These are phyloP conservation scores for Rhododendron williamsianum DNA, from an alignment of 148 eudicot genomes.

Conservation along the genomic window DNA sequence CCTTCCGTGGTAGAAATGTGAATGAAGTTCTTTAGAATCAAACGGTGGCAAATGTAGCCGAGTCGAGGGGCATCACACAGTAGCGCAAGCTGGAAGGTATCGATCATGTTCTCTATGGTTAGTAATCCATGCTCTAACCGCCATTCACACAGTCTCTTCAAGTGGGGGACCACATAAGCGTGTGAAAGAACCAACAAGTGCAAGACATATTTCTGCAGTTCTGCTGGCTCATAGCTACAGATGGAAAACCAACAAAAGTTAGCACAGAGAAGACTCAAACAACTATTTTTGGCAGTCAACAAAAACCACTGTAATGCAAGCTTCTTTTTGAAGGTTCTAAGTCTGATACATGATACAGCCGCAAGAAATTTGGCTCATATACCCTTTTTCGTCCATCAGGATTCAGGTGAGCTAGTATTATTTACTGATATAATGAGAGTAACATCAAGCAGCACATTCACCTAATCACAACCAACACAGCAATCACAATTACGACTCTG, in stretches of 20 bases:
- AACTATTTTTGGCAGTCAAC: background rate
- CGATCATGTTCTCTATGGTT: constrained; percentile 52
- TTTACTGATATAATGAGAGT: background rate
- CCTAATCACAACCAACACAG: background rate
- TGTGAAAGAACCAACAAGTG: constrained; percentile 83
- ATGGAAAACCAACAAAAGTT: background rate
- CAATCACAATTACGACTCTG: background rate
- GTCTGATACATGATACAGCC: background rate
- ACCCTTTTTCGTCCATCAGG: background rate
- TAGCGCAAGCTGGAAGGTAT: constrained; percentile 76
- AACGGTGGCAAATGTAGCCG: constrained; percentile 65
- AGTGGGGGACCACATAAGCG: constrained; percentile 57
- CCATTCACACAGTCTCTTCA: constrained; percentile 62
- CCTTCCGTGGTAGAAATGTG: constrained; percentile 57
- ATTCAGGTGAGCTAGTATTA: background rate
- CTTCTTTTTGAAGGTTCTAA: background rate
- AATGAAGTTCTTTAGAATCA: constrained; percentile 53
- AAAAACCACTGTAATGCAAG: background rate
- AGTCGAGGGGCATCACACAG: constrained; percentile 89
- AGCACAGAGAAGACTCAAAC: constrained; percentile 9
- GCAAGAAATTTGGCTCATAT: background rate
- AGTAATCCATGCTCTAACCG: constrained; percentile 52
- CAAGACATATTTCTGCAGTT: constrained; percentile 55
- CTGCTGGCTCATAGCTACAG: constrained; percentile 59
- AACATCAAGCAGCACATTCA: background rate